Base-by-base conservation (phyloP, 163 green algal species). In the Chlorella variabilis region DNA sequence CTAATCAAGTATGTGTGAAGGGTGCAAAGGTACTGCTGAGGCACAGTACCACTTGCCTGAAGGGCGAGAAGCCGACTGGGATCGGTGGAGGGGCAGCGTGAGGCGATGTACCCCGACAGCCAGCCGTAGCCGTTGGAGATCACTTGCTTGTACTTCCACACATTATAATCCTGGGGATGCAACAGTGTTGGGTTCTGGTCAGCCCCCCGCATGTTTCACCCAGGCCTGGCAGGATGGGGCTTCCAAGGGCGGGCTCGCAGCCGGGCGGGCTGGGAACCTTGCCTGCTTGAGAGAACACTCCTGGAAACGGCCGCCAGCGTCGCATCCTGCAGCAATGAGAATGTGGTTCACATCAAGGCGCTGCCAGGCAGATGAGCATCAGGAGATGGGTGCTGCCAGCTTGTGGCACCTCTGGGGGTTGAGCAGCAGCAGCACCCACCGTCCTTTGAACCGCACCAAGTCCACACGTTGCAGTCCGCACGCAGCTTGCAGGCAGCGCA, bases 261-360 rank as follows among this genome's bases (percentile, higher is more conserved):
- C 4, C 15, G 4, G 25, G 27, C 2, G 3, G 25, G 4, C 4
- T 36, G 25, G 34, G 2, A 34, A 20, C 4, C 68, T 41, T 61
- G 49, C 69, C 69, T 76, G 69, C 45, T 76, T 76, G 3, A 76
- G 20, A 0, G 69, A 61, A 42, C 69, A 76, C 45, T 76, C 69
- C 42, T 38, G 45, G 31, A 45, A 76, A 9, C 31, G 45, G 6
- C 69, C 69, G 31, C 69, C 69, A 62, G 69, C 25, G 41, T 76
- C 69, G 45, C 69, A 76, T 4, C 69, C 69, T 76, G 69, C 65
- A 18, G 1, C 33, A 36, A 36, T 5, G 3, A 6, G 18, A 1
- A 23, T 7, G 27, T 17, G 8, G n/a, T 18, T n/a, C n/a, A n/a
- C n/a, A n/a, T n/a, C n/a, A n/a, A n/a, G n/a, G n/a, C n/a, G n/a